These are phyloP conservation scores for Mycena albidolilacea DNA, from an alignment of 768 basidiomycete genomes.

Conservation along the genomic window DNA sequence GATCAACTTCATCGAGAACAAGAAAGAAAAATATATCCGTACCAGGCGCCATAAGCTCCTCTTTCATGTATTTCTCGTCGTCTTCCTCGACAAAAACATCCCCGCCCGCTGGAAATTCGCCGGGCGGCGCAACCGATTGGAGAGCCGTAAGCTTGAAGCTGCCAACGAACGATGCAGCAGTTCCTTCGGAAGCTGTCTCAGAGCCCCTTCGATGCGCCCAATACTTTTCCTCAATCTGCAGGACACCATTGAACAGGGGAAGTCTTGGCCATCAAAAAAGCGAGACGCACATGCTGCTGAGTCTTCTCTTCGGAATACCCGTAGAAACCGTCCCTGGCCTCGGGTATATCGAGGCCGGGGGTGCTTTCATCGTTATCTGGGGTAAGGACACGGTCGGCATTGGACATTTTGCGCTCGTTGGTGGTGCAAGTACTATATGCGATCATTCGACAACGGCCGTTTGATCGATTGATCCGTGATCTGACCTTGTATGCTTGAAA, in stretches of 20 bases:
- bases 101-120: constrained; percentile 33
- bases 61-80: constrained; percentile 41
- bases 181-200: constrained; percentile 62
- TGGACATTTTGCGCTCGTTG: constrained; percentile 12
- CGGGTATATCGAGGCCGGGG: constrained; percentile 56
- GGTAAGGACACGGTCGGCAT: constrained; percentile 13
- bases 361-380: constrained; percentile 14
- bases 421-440: not conserved
- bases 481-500: too few relatives aligned
- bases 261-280: constrained; percentile 23
- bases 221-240: constrained; percentile 82
- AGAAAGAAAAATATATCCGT: constrained; percentile 33
- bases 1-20: constrained; percentile 39
- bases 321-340: constrained; percentile 82
- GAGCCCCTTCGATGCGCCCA: constrained; percentile 77
- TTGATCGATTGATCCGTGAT: too few relatives aligned
- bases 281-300: constrained; percentile 74
- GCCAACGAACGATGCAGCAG: constrained; percentile 52
- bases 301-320: constrained; percentile 86
- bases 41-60: constrained; percentile 40
- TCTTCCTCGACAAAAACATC: constrained; percentile 51
- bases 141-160: constrained; percentile 58
- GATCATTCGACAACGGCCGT: too few relatives aligned
- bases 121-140: constrained; percentile 44
- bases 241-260: not conserved